Evolutionary conservation across 345 rosid genomes (phyloP), one percentile per base, ranked within the genome.

Genomic region (Eucalyptus shirleyi): DNA sequence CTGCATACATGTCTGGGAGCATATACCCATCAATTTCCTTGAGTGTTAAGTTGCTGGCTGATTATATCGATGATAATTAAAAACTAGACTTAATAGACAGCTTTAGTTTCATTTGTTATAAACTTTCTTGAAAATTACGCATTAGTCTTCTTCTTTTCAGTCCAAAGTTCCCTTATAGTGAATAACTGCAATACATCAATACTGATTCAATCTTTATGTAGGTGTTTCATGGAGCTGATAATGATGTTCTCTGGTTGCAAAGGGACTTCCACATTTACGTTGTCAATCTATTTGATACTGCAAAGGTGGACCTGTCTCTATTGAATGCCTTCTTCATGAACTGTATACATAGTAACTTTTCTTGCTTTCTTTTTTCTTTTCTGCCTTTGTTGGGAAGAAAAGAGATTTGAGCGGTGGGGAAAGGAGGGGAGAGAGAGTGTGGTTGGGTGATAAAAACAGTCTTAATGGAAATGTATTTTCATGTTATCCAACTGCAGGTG

Each of bases 221-320:
- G 99, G 99, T 98, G 90, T 98, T 98, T 92, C 99, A 97, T 82
- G 98, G 99, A 83, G 98, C 98, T 81, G 99, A 98, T 92, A 97
- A 96, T 91, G 99, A 98, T 90, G 92, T 98, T 89, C 92, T 97
- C 32, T 98, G 99, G 99, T 95, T 97, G 62, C 99, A 98, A 93
- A 93, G 99, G 90, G 99, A 97, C 93, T 98, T 98, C 92, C 99
- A 95, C 89, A 94, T 98, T 65, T 97, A 97, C 90, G 96, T 98
- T 89, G 98, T 98, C 88, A 98, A 98, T 89, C 93, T 98, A 90
- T 96, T 96, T 90, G 99, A 98, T 92, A 98, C 99, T 65, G 99
- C 97, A 56, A 98, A 98, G 98, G 99, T 97, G 88, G 88, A 90
- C 47, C 83, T 90, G 51, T 49, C 32, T 86, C 65, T 86, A 86